Conservation (phyloP, 257 asterid species). For the Pogostemon cablin region DNA sequence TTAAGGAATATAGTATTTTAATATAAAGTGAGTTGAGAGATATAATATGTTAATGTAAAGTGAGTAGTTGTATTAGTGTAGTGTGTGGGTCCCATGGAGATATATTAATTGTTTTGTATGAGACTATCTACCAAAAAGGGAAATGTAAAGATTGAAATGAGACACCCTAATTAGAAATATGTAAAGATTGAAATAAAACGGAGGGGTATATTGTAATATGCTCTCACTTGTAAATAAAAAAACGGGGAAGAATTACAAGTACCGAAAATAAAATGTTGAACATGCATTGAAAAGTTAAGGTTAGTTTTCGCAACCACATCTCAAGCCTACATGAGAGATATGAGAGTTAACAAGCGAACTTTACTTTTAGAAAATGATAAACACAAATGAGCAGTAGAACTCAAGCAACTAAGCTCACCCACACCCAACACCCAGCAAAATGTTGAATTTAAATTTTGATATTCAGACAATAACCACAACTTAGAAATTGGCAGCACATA, state of each 20-base stretch:
- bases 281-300: constrained; percentile 6
- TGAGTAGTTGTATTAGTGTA: too few relatives aligned
- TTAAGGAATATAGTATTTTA: too few relatives aligned
- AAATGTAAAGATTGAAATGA: too few relatives aligned
- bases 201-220: not conserved
- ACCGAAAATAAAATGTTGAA: not conserved
- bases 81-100: too few relatives aligned
- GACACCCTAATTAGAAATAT: too few relatives aligned
- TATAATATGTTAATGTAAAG: too few relatives aligned
- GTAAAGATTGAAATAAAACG: not conserved
- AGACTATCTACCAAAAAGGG: too few relatives aligned
- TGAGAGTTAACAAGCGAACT: constrained; percentile 4
- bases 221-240: constrained; percentile 8
- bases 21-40: too few relatives aligned
- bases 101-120: too few relatives aligned
- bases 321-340: constrained; percentile 1
- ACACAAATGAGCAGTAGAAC: not conserved
- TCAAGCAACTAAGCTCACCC: not conserved
- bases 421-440: constrained; percentile 21
- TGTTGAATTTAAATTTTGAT: not conserved
- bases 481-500: constrained; percentile 33
- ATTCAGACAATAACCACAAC: constrained; percentile 7
- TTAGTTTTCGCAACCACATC: not conserved
- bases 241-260: not conserved
- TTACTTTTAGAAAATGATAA: not conserved